Evolutionary conservation across 2,329 filamentous ascomycete genomes (phyloP), one percentile per base, ranked within the genome.

Genomic region (Neofusicoccum sp.): DNA sequence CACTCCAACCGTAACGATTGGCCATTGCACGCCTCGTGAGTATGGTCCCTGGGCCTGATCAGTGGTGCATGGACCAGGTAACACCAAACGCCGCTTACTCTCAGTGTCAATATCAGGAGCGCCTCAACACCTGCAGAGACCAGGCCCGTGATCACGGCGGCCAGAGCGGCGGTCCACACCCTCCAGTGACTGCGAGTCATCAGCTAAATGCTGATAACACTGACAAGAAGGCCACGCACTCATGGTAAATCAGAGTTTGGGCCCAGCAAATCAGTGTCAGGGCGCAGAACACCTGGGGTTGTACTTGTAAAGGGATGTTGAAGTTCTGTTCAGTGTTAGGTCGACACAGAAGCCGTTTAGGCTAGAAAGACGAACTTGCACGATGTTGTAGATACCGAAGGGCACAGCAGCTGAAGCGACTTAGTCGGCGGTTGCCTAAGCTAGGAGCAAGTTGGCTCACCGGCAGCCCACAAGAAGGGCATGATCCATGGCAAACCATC

Each of bases 391-490:
- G 20, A 79, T 77, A 16, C 81, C 81, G 34, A 61, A 82, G 2
- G 80, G 80, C 30, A 82, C 76, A 24, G 69, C 70, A 16, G 71
- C 72, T 73, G 56, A n/a, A 14, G 28, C 14, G 4, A 26, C 45
- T 60, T 48, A 61, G 63, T 12, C 9, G 26, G 40, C 38, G 36
- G 33, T 16, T 49, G 34, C 16, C 34, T n/a, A 51, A 12, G n/a
- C 6, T n/a, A 26, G 8, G 8, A 26, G 7, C 48, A n/a, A n/a
- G 38, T 40, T 30, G 43, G 20, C 49, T 64, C 69, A 80, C 84
- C 84, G 33, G 79, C 68, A n/a, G 82, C 84, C 85, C 85, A 88
- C 1, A 87, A 70, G 63, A 87, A 82, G 76, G 87, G 82, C 85
- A 88, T 88, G 20, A 72, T 66, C 0, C 78, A 79, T 0, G 85